Percentiles rank a stretch among this genome's conserved stretches.
Conservation (phyloP, 352 stramenopile species). For the Phytophthora agathidicida region DNA sequence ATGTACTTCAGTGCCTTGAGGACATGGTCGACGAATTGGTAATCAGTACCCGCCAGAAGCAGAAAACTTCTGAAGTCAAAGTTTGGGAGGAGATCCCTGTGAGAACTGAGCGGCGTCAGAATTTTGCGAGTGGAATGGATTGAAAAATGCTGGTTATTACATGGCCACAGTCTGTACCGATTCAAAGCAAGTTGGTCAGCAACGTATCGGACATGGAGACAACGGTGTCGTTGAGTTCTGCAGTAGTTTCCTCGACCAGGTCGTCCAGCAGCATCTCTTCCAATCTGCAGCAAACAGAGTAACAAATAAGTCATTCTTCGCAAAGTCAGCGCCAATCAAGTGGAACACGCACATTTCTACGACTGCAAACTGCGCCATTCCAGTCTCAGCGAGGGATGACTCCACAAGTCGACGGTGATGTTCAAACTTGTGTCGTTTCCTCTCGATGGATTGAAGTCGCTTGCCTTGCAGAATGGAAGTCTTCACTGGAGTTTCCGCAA, state of each 20-base stretch:
- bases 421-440: slow-evolving; percentile 50
- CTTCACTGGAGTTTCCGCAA: slow-evolving; percentile 4
- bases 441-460: slow-evolving; percentile 48
- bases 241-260: slow-evolving; percentile 40
- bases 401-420: slow-evolving; percentile 63
- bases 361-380: slow-evolving; percentile 60
- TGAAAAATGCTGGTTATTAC: not conserved
- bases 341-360: slow-evolving; percentile 62
- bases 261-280: slow-evolving; percentile 54
- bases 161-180: not conserved
- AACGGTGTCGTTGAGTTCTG: slow-evolving; percentile 47
- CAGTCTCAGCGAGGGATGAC: slow-evolving; percentile 55
- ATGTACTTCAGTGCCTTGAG: slow-evolving; percentile 40
- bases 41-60: slow-evolving; percentile 10
- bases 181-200: slow-evolving; percentile 34
- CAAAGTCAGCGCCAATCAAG: not conserved
- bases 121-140: slow-evolving; percentile 15
- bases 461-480: slow-evolving; percentile 29
- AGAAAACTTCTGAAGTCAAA: slow-evolving; percentile 24
- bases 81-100: slow-evolving; percentile 46
- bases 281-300: slow-evolving; percentile 31
- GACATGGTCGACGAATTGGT: slow-evolving; percentile 43
- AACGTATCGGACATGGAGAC: slow-evolving; percentile 46
- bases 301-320: not conserved
- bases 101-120: slow-evolving; percentile 45